These are phyloP conservation scores for Saturnispora sekii DNA, from an alignment of 805 yeast species.

Conservation along the genomic window DNA sequence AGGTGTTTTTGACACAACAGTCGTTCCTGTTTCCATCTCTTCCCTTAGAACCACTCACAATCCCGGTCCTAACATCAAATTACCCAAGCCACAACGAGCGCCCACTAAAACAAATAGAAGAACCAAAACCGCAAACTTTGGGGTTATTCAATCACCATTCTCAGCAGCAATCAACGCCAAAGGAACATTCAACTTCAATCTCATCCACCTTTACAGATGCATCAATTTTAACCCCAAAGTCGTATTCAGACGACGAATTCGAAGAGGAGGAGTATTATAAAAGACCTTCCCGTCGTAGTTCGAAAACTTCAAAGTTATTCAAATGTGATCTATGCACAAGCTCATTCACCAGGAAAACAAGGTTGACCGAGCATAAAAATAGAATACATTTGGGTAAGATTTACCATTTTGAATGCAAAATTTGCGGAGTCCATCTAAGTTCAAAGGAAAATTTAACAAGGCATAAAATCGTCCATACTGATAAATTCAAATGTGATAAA, in stretches of 20 bases:
- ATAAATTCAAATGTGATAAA: constrained; percentile 17
- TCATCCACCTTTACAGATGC: background rate
- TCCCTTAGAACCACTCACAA: constrained; percentile 1
- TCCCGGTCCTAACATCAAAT: constrained; percentile 2
- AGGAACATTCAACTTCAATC: background rate
- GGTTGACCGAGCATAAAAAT: constrained; percentile 19
- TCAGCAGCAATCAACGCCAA: background rate
- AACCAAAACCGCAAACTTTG: background rate
- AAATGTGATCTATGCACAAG: constrained; percentile 17
- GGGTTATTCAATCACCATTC: background rate
- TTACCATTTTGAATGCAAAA: constrained; percentile 15
- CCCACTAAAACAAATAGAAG: background rate
- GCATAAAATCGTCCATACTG: constrained; percentile 23
- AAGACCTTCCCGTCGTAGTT: background rate
- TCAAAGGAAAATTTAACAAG: constrained; percentile 23
- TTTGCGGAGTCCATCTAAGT: constrained; percentile 17
- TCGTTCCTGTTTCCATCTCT: constrained; percentile 2
- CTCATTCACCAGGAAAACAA: constrained; percentile 21
- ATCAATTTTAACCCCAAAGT: background rate
- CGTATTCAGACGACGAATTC: background rate
- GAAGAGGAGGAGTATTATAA: background rate
- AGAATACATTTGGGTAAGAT: constrained; percentile 18
- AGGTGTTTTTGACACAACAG: constrained; percentile 7
- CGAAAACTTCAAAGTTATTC: constrained; percentile 12
- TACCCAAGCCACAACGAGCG: background rate